Conservation (phyloP, 2,329 filamentous ascomycete genomes). For the Fusarium nelsonii region DNA sequence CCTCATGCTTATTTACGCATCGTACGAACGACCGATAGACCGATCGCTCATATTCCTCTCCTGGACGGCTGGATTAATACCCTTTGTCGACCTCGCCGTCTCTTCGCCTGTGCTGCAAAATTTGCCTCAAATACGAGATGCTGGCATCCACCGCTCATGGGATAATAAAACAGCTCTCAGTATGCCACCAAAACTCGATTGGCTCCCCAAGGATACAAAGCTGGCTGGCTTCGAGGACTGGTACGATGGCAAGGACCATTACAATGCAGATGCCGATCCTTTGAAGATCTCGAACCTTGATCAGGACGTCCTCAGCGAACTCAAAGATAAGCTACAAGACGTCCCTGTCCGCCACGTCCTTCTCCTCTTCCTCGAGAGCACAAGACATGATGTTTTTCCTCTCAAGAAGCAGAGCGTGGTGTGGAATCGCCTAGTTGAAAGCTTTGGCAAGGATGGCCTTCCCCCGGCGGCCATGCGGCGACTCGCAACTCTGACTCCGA, state of each 20-base stretch:
- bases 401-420: slow-evolving; percentile 57
- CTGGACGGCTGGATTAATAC: slow-evolving; percentile 51
- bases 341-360: slow-evolving; percentile 58
- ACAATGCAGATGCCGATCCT: slow-evolving; percentile 55
- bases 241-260: slow-evolving; percentile 48
- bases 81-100: slow-evolving; percentile 51
- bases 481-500: slow-evolving; percentile 49
- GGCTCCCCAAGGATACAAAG: slow-evolving; percentile 46
- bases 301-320: slow-evolving; percentile 46
- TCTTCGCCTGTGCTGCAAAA: slow-evolving; percentile 46
- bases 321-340: slow-evolving; percentile 44
- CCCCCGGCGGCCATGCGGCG: slow-evolving; percentile 50
- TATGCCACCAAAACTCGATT: slow-evolving; percentile 28
- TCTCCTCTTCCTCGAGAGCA: slow-evolving; percentile 59
- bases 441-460: slow-evolving; percentile 48
- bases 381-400: slow-evolving; percentile 60
- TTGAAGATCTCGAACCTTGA: slow-evolving; percentile 56
- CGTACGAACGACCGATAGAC: slow-evolving; percentile 47
- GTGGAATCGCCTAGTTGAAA: slow-evolving; percentile 50
- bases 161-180: slow-evolving; percentile 49
- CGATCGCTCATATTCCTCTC: slow-evolving; percentile 53
- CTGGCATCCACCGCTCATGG: slow-evolving; percentile 45
- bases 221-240: slow-evolving; percentile 49
- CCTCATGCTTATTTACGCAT: slow-evolving; percentile 40
- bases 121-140: slow-evolving; percentile 40